phyloP scores from a whole-genome alignment of 1,139 yeast genomes.

The Candida sp. region DNA sequence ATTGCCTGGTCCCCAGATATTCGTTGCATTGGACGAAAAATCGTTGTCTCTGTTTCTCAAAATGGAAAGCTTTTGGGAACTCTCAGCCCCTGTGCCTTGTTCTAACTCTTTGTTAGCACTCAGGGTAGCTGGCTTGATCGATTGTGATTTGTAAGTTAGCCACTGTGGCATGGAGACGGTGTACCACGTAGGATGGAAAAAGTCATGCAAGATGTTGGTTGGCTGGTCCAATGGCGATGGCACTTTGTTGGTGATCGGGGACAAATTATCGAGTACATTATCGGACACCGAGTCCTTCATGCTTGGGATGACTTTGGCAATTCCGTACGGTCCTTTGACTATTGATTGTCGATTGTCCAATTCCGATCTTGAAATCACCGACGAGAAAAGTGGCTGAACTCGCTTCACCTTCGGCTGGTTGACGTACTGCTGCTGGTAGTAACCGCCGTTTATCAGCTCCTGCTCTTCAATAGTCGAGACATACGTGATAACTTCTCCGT shows the following conservation, averaged over 20 bases:
- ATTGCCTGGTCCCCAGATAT: constrained; percentile 36
- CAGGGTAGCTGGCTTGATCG: constrained; percentile 28
- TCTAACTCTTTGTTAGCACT: constrained; percentile 18
- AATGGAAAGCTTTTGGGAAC: constrained; percentile 3
- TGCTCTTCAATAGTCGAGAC: constrained; percentile 37
- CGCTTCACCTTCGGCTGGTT: constrained; percentile 29
- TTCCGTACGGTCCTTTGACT: constrained; percentile 61
- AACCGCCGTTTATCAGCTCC: constrained; percentile 18
- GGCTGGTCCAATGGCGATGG: constrained; percentile 70
- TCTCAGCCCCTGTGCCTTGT: constrained; percentile 1
- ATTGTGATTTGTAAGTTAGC: constrained; percentile 58
- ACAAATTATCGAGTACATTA: constrained; percentile 55
- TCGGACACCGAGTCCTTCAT: constrained; percentile 28
- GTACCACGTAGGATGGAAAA: constrained; percentile 89
- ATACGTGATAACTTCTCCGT: constrained; percentile 64
- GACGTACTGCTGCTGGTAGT: constrained; percentile 21
- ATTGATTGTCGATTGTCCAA: constrained; percentile 68
- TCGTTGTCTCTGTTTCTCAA: constrained; percentile 18
- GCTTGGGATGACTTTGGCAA: constrained; percentile 64
- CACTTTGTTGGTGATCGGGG: constrained; percentile 50
- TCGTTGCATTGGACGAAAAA: constrained; percentile 9
- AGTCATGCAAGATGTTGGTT: constrained; percentile 69
- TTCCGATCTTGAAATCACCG: constrained; percentile 64
- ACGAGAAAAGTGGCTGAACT: constrained; percentile 70
- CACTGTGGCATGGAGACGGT: constrained; percentile 83